Evolutionary conservation across 371 early-diverging fungal genomes (phyloP), one percentile per base, ranked within the genome.

Genomic region (Dentiscutata heterogama): DNA sequence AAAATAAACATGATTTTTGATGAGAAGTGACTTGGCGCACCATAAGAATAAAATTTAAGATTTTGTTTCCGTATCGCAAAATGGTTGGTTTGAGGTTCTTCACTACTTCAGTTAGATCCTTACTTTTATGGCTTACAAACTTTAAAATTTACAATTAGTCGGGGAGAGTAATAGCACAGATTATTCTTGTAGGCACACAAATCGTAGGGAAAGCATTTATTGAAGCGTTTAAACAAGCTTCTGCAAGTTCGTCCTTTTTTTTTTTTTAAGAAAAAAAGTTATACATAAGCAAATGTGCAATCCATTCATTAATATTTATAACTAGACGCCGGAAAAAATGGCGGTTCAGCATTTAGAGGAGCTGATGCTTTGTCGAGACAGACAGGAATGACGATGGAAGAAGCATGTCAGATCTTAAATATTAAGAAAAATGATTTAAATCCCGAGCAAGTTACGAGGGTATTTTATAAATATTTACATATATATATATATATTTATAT

Each of bases 181-280:
- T 98, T 85, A 88, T 97, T 51, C 87, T 97, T 13, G 92, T 93
- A 75, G 95, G 97, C 58, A 89, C 94, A 14, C 94, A 94, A 75
- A 96, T 98, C 83, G 90, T 97, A 54, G 97, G 97, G 58, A 92
- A 93, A 85, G 99, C 99, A 31, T 96, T 97, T 86, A 91, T 95
- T 83, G 98, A 97, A 56, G 98, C 99, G 29, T 97, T 96, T 86
- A 94, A 94, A 76, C 95, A 96, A 85, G 98, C 97, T 14, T 93
- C 96, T 63, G 95, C 94, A 35, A 95, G 96, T 97, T 93, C 83
- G 93, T 91, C 39, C n/a, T 39, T 56, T 29, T 31, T 13, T 14
- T 64, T 76, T 71, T 51, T 22, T 25, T 61, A 8, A 20, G 56
- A 61, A 35, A 42, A n/a, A 72, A 14, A 42, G 14, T 22, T 13